Conservation (phyloP, 768 basidiomycete genomes). For the Mrakia gelida region DNA sequence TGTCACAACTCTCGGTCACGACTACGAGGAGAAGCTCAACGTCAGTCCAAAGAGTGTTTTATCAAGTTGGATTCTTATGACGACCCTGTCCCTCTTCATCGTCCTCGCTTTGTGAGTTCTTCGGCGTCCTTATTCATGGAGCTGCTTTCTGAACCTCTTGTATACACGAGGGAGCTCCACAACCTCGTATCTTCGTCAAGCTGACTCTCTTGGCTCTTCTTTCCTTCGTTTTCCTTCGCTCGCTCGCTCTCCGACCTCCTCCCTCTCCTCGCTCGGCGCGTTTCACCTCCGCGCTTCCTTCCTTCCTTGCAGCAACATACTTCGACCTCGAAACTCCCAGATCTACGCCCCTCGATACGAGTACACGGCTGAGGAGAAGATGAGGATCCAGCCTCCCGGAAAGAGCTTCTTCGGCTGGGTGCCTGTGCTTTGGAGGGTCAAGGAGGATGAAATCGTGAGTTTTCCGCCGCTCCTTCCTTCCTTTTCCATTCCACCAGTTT, state of each 20-base stretch:
- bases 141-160: too few species aligned
- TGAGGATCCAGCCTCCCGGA: not conserved
- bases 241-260: not conserved
- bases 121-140: too few species aligned
- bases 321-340: constrained; percentile 1
- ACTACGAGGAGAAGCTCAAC: constrained; percentile 6
- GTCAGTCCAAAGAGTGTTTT: not conserved
- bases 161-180: too few species aligned
- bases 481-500: too few species aligned
- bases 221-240: not conserved
- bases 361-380: not conserved
- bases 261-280: not conserved
- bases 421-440: not conserved
- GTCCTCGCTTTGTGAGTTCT: not conserved
- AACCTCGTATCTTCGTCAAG: too few species aligned
- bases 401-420: not conserved
- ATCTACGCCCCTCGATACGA: constrained; percentile 10
- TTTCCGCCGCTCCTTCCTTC: not conserved
- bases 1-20: too few species aligned
- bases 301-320: constrained; percentile 2
- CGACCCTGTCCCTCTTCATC: not conserved
- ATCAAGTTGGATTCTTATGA: constrained; percentile 6
- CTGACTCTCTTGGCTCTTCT: not conserved
- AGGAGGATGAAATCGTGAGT: constrained; percentile 18
- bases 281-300: too few species aligned